Evolutionary conservation across 345 rosid genomes (phyloP).

Genomic region (Eucalyptus shirleyi): DNA sequence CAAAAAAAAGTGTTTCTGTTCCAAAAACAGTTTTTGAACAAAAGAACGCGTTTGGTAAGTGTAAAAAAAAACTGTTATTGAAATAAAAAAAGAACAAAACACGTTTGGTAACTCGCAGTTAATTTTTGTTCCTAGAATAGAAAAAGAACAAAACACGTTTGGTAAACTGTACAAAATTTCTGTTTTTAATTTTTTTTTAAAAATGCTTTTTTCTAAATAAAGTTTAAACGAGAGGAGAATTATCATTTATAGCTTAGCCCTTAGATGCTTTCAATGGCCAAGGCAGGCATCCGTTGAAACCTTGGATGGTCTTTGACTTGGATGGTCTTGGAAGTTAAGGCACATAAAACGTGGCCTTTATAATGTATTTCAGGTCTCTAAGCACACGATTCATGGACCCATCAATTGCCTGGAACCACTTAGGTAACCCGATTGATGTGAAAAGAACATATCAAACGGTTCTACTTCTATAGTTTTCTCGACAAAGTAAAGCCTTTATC

Average conservation of each 20-base stretch:
- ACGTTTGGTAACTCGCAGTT: too few relatives aligned
- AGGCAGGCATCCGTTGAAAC: background rate
- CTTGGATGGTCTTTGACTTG: background rate
- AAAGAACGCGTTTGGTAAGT: too few relatives aligned
- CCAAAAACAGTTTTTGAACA: too few relatives aligned
- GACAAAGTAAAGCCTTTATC: background rate
- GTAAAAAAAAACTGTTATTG: too few relatives aligned
- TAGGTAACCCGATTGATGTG: background rate
- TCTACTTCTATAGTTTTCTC: background rate
- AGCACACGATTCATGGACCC: background rate
- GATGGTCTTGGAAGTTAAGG: background rate
- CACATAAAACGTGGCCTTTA: background rate
- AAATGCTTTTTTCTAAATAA: too few relatives aligned
- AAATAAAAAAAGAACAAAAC: too few relatives aligned
- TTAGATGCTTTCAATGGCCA: background rate
- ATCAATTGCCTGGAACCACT: background rate
- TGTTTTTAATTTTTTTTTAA: too few relatives aligned
- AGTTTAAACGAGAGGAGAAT: too few relatives aligned
- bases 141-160: too few relatives aligned
- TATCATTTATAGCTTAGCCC: background rate
- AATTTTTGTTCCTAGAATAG: too few relatives aligned
- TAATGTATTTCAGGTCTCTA: background rate
- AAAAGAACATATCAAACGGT: background rate
- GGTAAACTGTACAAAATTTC: too few relatives aligned
- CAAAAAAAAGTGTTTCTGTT: too few relatives aligned